Conservation (phyloP, 331 rosid species). For the Malus hybrid region DNA sequence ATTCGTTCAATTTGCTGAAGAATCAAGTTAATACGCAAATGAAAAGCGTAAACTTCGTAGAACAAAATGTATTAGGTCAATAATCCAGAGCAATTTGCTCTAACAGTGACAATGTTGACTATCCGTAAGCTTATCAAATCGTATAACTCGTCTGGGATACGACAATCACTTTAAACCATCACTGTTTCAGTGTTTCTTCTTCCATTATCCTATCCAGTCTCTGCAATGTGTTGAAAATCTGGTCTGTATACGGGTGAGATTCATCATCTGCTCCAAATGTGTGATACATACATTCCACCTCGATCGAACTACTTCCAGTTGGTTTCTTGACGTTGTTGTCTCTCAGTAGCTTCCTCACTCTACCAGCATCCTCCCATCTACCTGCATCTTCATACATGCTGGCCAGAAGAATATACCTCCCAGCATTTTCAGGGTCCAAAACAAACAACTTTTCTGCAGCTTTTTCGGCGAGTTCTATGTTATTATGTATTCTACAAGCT, state of each 20-base stretch:
- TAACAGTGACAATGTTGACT: neutral
- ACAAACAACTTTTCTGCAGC: slow-evolving; percentile 58
- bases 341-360: slow-evolving; percentile 52
- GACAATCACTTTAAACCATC: neutral
- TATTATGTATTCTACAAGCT: slow-evolving; percentile 64
- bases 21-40: neutral
- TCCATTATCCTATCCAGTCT: slow-evolving; percentile 41
- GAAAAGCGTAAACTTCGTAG: neutral
- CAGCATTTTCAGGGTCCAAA: slow-evolving; percentile 58
- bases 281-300: slow-evolving; percentile 43
- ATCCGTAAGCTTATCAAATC: neutral
- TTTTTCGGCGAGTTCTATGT: slow-evolving; percentile 58
- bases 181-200: slow-evolving; percentile 10
- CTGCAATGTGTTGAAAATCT: slow-evolving; percentile 43
- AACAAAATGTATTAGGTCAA: neutral
- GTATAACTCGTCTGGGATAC: neutral
- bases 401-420: slow-evolving; percentile 60
- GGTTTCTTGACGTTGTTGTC: slow-evolving; percentile 68
- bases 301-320: slow-evolving; percentile 61
- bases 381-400: slow-evolving; percentile 70
- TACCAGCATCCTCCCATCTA: slow-evolving; percentile 64
- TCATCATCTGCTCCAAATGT: slow-evolving; percentile 63
- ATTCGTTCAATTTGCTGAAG: neutral
- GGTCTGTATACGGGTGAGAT: slow-evolving; percentile 37
- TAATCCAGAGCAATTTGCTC: neutral